Percentiles rank a stretch among this genome's conserved stretches.
These are phyloP conservation scores for Parascedosporium putredinis DNA, from an alignment of 2,329 filamentous ascomycete species.

Conservation along the genomic window DNA sequence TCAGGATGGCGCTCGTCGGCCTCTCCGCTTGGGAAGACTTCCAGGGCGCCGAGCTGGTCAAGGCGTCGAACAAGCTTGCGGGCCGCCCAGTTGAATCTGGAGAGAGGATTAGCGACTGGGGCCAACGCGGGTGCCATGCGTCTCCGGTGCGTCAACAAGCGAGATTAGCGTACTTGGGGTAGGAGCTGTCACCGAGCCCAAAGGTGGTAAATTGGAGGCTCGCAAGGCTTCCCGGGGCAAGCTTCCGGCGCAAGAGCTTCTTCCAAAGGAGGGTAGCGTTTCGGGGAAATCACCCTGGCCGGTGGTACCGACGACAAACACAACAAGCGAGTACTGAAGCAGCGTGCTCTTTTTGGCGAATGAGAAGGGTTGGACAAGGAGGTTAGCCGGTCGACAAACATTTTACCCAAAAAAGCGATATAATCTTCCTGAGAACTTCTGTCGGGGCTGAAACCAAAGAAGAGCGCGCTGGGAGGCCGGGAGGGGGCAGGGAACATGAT, in stretches of 20 bases:
- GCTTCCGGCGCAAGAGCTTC: conserved; percentile 65
- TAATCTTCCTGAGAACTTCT: no score
- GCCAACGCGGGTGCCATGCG: no score
- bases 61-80: conserved; percentile 80
- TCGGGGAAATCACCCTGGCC: conserved; percentile 88
- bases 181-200: conserved; percentile 89
- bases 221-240: conserved; percentile 59
- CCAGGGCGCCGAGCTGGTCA: conserved; percentile 67
- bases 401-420: no score
- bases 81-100: conserved; percentile 85
- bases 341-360: conserved; percentile 42
- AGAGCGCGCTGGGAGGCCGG: no score
- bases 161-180: conserved; percentile 70
- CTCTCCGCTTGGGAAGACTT: conserved; percentile 71
- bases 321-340: conserved; percentile 44
- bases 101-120: conserved; percentile 83
- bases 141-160: no score
- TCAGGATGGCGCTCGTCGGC: conserved; percentile 90
- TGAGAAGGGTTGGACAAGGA: conserved; percentile 4
- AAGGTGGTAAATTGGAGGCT: conserved; percentile 71
- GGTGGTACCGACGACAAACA: conserved; percentile 84
- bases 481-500: neutral
- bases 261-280: conserved; percentile 82
- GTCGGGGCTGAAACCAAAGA: no score
- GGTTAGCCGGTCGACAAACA: no score